These are phyloP conservation scores for Trametes elegans DNA, from an alignment of 768 basidiomycete genomes.

Conservation along the genomic window DNA sequence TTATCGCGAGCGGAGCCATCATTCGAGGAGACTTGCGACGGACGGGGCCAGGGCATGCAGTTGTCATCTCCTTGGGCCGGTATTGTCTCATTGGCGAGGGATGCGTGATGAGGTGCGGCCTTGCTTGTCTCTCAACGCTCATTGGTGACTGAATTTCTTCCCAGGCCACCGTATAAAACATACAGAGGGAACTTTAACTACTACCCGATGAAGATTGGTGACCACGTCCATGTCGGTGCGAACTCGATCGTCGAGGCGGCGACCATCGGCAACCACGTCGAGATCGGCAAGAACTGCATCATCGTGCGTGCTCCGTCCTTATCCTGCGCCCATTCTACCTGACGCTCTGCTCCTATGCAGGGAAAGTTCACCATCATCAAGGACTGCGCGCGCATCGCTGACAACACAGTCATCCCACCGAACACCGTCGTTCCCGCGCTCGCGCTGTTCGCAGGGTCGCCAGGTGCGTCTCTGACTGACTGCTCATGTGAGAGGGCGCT, in stretches of 20 bases:
- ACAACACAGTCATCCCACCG: slow-evolving; percentile 86
- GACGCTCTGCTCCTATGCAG: slow-evolving; percentile 38
- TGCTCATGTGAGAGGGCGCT: too few relatives aligned
- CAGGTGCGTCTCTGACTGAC: slow-evolving; percentile 76
- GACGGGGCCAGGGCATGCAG: slow-evolving; percentile 88
- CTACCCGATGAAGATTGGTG: slow-evolving; percentile 96
- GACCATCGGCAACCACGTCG: slow-evolving; percentile 88
- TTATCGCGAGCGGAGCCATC: slow-evolving; percentile 87
- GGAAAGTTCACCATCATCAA: slow-evolving; percentile 97
- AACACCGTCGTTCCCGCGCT: slow-evolving; percentile 92
- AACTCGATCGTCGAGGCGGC: slow-evolving; percentile 90
- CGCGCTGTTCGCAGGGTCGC: slow-evolving; percentile 82
- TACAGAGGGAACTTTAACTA: slow-evolving; percentile 93
- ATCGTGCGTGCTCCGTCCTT: slow-evolving; percentile 57
- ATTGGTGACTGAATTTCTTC: not conserved
- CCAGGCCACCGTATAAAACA: slow-evolving; percentile 83
- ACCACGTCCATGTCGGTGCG: slow-evolving; percentile 93
- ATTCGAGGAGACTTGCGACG: slow-evolving; percentile 92
- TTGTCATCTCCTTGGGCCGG: slow-evolving; percentile 89
- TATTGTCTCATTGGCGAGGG: slow-evolving; percentile 92
- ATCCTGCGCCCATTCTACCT: not conserved
- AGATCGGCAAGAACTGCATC: slow-evolving; percentile 94
- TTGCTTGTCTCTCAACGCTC: not conserved
- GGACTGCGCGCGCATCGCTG: slow-evolving; percentile 88
- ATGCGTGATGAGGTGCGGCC: slow-evolving; percentile 77